Base-by-base conservation (phyloP, 495 filamentous ascomycete genomes). In the Talaromyces liani region DNA sequence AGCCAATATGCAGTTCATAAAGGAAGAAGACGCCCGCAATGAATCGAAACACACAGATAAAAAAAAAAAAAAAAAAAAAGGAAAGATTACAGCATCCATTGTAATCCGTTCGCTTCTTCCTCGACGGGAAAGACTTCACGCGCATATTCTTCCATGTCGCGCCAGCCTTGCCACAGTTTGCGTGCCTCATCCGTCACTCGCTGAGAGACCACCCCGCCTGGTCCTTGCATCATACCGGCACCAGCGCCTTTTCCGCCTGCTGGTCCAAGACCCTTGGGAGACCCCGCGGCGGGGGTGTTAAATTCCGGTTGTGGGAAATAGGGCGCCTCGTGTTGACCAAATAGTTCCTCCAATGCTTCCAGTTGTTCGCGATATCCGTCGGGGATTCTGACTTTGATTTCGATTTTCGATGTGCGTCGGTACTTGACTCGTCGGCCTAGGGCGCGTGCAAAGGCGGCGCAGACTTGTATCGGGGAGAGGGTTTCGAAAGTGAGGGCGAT, bases 91-190 rank as follows among this genome's bases (percentile, higher is more conserved):
- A 82, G 70, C 92, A 96, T 96, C 94, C 94, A 98, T 24, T 88
- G 88, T 68, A 93, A 77, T 5, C 93, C 94, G 74, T 98, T 97
- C 2, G 91, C 89, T 64, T 90, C 86, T 77, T 98, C 94, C 74
- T 98, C 94, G 3, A 96, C 80, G 0, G 92, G 92, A 69, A 97
- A 98, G 0, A 95, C 92, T 69, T 98, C 94, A 22, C 91, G 83
- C 29, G 93, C 94, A 74, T 98, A 98, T 73, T 98, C 94, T 69
- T 98, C 92, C 71, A 98, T 84, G 41, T 92, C 89, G 45, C 94
- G 82, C 71, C 89, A 90, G 5, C 93, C 94, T 68, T 95, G 89
- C 94, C 94, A 98, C 51, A 98, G 75, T 64, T 87, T 81, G 62
- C 91, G 76, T 8, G 92, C 88, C 61, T 91, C 85, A 31, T 84